phyloP scores from a whole-genome alignment of 2,329 filamentous ascomycete species.

The Zelopaecilomyces penicillatus region DNA sequence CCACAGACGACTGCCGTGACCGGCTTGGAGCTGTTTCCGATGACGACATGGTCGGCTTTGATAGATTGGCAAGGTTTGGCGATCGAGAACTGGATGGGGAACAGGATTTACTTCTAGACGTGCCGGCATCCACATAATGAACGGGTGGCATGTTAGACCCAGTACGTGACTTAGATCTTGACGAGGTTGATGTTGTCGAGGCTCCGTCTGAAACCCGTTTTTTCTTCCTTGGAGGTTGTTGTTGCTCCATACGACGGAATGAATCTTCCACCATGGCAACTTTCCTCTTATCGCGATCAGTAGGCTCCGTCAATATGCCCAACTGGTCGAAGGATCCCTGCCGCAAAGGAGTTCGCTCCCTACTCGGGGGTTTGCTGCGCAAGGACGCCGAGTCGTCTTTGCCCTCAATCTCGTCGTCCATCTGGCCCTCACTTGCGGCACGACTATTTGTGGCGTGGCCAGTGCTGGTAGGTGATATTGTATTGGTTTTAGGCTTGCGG shows the following conservation, averaged over 20 bases:
- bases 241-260: conserved; percentile 54
- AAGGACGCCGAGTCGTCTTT: conserved; percentile 38
- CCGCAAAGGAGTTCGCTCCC: conserved; percentile 54
- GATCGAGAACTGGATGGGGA: conserved; percentile 40
- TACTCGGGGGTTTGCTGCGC: conserved; percentile 57
- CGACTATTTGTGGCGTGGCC: conserved; percentile 55
- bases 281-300: conserved; percentile 59
- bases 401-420: conserved; percentile 50
- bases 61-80: conserved; percentile 22
- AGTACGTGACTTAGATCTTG: conserved; percentile 32
- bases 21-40: conserved; percentile 18
- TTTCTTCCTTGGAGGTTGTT: conserved; percentile 46
- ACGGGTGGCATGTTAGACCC: conserved; percentile 26
- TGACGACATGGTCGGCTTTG: conserved; percentile 19
- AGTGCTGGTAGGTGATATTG: conserved; percentile 54
- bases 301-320: conserved; percentile 54
- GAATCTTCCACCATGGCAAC: conserved; percentile 57
- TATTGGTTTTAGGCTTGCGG: conserved; percentile 46
- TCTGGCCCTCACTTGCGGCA: conserved; percentile 53
- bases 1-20: conserved; percentile 31
- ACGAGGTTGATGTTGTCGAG: conserved; percentile 22
- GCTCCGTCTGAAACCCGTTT: conserved; percentile 51
- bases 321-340: conserved; percentile 53
- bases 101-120: conserved; percentile 44
- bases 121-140: conserved; percentile 45